Conservation (phyloP, 23 red algal species). For the Gracilaria vermiculophylla region DNA sequence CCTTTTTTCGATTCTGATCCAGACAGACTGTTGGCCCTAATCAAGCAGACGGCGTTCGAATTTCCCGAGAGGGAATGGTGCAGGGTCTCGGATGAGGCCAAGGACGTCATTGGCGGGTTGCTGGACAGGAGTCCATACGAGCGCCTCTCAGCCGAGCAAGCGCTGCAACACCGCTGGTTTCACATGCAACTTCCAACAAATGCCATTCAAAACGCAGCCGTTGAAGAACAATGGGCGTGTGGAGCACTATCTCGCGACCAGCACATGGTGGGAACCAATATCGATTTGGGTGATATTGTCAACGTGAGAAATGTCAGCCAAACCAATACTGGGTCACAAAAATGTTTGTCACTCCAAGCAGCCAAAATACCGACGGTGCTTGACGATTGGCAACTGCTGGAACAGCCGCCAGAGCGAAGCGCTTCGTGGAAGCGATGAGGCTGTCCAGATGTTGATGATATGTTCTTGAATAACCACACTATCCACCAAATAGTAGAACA, state of each 20-base stretch:
- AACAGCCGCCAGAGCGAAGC: not conserved
- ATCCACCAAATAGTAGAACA: not conserved
- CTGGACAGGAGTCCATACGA: conserved; percentile 55
- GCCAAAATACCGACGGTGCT: not conserved
- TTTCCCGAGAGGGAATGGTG: conserved; percentile 40
- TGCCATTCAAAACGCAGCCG: not conserved
- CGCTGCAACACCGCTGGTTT: conserved; percentile 55
- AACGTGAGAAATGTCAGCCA: not conserved
- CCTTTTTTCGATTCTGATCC: conserved; percentile 67
- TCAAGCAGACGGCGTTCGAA: conserved; percentile 22
- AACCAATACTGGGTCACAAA: not conserved
- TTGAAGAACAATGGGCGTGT: not conserved
- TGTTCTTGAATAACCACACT: not conserved
- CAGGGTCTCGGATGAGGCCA: conserved; percentile 31
- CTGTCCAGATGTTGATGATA: no score
- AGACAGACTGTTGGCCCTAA: conserved; percentile 28
- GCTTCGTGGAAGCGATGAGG: not conserved
- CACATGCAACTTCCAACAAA: not conserved
- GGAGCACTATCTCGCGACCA: not conserved
- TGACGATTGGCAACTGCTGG: not conserved
- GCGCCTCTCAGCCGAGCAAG: conserved; percentile 22
- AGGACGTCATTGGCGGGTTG: conserved; percentile 49
- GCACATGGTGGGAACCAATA: not conserved
- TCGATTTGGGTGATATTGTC: not conserved
- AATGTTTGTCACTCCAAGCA: not conserved